phyloP scores from a whole-genome alignment of 192 early-diverging fungal species.

The Rhizophagus sp. region DNA sequence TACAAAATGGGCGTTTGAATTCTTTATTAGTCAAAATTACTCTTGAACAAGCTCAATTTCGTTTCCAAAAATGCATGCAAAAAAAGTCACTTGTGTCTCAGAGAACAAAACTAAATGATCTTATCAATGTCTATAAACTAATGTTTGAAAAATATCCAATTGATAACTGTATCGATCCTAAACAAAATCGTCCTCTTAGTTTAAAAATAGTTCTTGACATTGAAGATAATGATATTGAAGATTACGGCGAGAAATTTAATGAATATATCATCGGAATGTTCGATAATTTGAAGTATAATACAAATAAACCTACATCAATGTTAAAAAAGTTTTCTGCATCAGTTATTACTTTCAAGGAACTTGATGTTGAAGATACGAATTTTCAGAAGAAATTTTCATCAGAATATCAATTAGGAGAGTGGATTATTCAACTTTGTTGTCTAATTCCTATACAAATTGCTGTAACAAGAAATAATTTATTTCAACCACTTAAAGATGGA shows the following conservation, averaged over 20 bases:
- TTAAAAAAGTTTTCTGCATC: not conserved
- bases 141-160: constrained; percentile 25
- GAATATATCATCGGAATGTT: not conserved
- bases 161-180: not conserved
- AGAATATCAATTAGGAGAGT: not conserved
- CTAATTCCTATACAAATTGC: constrained; percentile 26
- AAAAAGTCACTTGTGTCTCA: not conserved
- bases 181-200: not conserved
- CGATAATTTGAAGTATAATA: not conserved
- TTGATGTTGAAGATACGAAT: not conserved
- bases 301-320: not conserved
- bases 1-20: not conserved
- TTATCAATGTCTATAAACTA: not conserved
- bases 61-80: not conserved
- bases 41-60: constrained; percentile 2
- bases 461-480: constrained; percentile 26
- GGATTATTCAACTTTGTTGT: constrained; percentile 16
- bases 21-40: constrained; percentile 11
- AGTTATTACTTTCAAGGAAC: not conserved
- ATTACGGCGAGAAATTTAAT: constrained; percentile 5
- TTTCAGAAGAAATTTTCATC: not conserved
- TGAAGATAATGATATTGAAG: not conserved
- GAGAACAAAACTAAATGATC: constrained; percentile 2
- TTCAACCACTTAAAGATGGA: constrained; percentile 22
- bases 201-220: constrained; percentile 1